phyloP scores from a whole-genome alignment of 257 asterid species.

The Thymus quinquecostatus region DNA sequence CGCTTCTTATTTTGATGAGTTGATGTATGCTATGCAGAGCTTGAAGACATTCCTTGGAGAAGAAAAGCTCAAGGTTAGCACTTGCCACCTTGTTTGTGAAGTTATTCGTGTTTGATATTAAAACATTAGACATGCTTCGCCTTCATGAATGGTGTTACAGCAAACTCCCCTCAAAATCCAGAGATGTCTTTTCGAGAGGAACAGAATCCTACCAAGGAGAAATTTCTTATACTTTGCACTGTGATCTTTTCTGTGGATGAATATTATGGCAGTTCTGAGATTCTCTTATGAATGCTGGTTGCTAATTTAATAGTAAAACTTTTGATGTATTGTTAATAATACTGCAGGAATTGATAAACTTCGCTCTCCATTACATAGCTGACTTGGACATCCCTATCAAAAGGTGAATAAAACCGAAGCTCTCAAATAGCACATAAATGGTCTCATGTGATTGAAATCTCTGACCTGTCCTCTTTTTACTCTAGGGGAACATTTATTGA shows the following conservation, averaged over 20 bases:
- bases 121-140: slow-evolving; percentile 11
- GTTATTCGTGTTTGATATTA: slow-evolving; percentile 15
- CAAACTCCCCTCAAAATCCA: slow-evolving; percentile 8
- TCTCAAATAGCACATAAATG: background rate
- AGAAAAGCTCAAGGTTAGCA: slow-evolving; percentile 83
- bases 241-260: slow-evolving; percentile 1
- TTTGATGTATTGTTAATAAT: slow-evolving; percentile 34
- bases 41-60: slow-evolving; percentile 85
- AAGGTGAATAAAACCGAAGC: slow-evolving; percentile 58
- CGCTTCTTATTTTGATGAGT: slow-evolving; percentile 29
- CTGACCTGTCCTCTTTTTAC: slow-evolving; percentile 24
- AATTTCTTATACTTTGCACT: slow-evolving; percentile 6
- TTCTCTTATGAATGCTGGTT: slow-evolving; percentile 6
- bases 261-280: slow-evolving; percentile 9
- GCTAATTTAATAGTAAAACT: background rate
- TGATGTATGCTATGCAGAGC: slow-evolving; percentile 62
- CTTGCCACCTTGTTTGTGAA: slow-evolving; percentile 10
- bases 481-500: slow-evolving; percentile 94
- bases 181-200: slow-evolving; percentile 10
- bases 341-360: slow-evolving; percentile 89
- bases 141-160: slow-evolving; percentile 5
- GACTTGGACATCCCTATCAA: slow-evolving; percentile 97
- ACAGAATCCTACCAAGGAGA: background rate
- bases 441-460: slow-evolving; percentile 24
- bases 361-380: slow-evolving; percentile 91